These are phyloP conservation scores for Lathyrus sativus DNA, from an alignment of 306 rosid genomes.

Conservation along the genomic window DNA sequence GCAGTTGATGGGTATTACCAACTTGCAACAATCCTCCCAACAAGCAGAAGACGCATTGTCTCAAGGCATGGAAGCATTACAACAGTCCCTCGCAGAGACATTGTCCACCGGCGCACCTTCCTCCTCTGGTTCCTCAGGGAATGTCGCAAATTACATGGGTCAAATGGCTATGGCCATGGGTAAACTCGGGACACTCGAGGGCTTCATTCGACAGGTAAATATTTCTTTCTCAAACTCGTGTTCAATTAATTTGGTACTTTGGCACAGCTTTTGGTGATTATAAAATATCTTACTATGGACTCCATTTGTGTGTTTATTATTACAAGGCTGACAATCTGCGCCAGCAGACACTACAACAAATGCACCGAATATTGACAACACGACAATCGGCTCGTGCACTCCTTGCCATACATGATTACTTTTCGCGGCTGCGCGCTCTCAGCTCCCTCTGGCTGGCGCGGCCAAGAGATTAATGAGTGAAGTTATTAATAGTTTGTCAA, in stretches of 20 bases:
- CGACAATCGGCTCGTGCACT: constrained; percentile 98
- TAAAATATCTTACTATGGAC: constrained; percentile 15
- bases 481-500: constrained; percentile 28
- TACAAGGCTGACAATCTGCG: constrained; percentile 92
- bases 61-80: constrained; percentile 98
- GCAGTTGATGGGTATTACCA: constrained; percentile 76
- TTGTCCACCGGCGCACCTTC: constrained; percentile 73
- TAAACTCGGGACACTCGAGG: constrained; percentile 91
- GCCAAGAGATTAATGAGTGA: constrained; percentile 67
- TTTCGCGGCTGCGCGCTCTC: constrained; percentile 87
- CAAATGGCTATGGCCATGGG: constrained; percentile 99
- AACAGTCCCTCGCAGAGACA: constrained; percentile 89
- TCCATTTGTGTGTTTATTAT: constrained; percentile 24
- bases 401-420: constrained; percentile 86
- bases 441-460: constrained; percentile 99
- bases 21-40: constrained; percentile 94
- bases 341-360: constrained; percentile 94
- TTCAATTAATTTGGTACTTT: neutral
- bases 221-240: constrained; percentile 10
- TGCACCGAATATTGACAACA: constrained; percentile 92
- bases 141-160: constrained; percentile 96
- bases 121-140: constrained; percentile 82
- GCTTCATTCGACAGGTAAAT: constrained; percentile 87
- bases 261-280: constrained; percentile 10
- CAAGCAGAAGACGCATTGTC: constrained; percentile 99